Evolutionary conservation across 2,329 filamentous ascomycete species (phyloP), one percentile per base, ranked within the genome.

Genomic region (Monilinia fructigena): DNA sequence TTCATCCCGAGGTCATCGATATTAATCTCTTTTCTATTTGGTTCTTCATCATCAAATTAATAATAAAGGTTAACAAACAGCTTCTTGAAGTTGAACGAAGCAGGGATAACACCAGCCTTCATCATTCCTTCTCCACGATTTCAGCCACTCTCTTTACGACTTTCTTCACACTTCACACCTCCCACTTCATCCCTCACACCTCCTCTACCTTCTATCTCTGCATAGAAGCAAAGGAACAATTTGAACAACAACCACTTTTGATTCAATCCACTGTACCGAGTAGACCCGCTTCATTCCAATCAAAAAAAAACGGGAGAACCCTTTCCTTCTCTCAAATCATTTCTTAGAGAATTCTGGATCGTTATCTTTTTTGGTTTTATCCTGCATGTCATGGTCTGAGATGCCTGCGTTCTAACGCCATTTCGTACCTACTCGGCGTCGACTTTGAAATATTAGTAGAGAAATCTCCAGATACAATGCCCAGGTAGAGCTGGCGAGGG

Each of bases 401-500:
- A 62, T 53, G 59, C 48, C 26, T 40, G 31, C 16, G n/a, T 53
- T 53, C 59, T 53, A 62, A 60, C 56, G 56, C 56, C 10, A 60
- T 23, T 16, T 38, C 20, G 45, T 60, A 60, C 28, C 42, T 60
- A 60, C 56, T 60, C 56, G 56, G 56, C 56, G 42, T 60, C 45
- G 42, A 50, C 56, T 48, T 48, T 48, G 45, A 42, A 48, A 50
- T 60, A 60, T 60, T 28, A 60, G 42, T 60, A 18, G 56, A 35
- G 28, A 5, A 60, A 7, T 23, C 48, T 14, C 56, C 56, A 60
- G 31, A 38, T n/a, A 72, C 68, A 67, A 74, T 73, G 71, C 66
- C 68, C 66, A 70, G 53, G 67, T 70, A 69, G 69, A 74, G 72
- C 70, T 68, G 56, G 56, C 3, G 56, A 60, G 45, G 56, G 56